phyloP scores from a whole-genome alignment of 2,329 filamentous ascomycete species.

The Nannizziopsis barbatae region DNA sequence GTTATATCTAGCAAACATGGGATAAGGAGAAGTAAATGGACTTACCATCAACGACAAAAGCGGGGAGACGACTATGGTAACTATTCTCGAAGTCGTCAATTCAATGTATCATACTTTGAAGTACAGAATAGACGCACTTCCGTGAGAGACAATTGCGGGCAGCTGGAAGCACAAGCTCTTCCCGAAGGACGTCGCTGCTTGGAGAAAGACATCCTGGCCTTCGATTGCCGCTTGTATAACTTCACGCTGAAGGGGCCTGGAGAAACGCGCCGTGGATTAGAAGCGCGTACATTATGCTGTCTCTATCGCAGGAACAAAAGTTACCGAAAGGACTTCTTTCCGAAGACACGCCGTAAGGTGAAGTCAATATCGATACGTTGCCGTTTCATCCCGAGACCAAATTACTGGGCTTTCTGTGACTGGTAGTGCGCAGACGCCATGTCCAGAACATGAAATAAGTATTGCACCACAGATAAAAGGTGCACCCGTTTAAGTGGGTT shows the following conservation, averaged over 20 bases:
- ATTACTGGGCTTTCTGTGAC: not conserved
- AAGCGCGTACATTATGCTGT: not conserved
- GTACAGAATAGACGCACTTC: constrained; percentile 49
- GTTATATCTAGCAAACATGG: constrained; percentile 27
- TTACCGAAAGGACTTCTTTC: constrained; percentile 61
- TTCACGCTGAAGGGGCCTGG: constrained; percentile 70
- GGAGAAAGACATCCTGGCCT: constrained; percentile 82
- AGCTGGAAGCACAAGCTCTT: constrained; percentile 96
- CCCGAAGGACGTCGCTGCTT: constrained; percentile 65
- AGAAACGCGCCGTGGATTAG: not conserved
- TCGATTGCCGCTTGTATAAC: constrained; percentile 72
- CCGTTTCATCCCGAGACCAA: constrained; percentile 18
- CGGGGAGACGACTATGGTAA: constrained; percentile 84
- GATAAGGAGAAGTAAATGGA: constrained; percentile 30
- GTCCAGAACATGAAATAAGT: not conserved
- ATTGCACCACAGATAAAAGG: too few species aligned
- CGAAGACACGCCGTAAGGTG: constrained; percentile 61
- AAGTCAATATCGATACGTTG: constrained; percentile 55
- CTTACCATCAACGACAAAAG: constrained; percentile 76
- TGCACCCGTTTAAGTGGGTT: too few species aligned
- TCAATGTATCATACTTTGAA: not conserved
- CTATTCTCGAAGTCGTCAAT: constrained; percentile 31
- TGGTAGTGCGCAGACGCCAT: not conserved
- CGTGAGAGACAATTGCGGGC: constrained; percentile 75
- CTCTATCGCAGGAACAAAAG: constrained; percentile 8